A percentile compares a stretch with the other conserved stretches of the same genome.
phyloP scores from a whole-genome alignment of 2,329 filamentous ascomycete genomes.

The Pezizomycotina sp. region DNA sequence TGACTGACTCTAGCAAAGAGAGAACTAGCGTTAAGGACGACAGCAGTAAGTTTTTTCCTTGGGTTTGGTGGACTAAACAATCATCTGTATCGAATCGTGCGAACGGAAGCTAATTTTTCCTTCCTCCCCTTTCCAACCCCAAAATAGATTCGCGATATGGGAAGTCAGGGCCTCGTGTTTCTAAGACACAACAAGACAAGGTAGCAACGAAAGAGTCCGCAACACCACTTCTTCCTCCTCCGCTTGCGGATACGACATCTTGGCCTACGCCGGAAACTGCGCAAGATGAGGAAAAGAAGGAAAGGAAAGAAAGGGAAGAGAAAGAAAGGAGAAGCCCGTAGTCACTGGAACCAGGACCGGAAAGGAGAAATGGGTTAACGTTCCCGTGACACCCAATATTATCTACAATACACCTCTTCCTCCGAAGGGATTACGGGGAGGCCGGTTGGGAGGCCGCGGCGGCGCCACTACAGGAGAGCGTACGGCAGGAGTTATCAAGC shows the following conservation, averaged over 20 bases:
- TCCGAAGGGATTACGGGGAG: slow-evolving; percentile 30
- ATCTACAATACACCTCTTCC: slow-evolving; percentile 73
- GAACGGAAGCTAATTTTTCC: no score
- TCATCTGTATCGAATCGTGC: no score
- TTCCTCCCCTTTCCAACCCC: no score
- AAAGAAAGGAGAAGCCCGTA: slow-evolving; percentile 46
- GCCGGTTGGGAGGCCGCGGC: slow-evolving; percentile 40
- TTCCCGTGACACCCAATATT: slow-evolving; percentile 69
- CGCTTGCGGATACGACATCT: slow-evolving; percentile 57
- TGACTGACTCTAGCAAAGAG: no score
- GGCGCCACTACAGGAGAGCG: slow-evolving; percentile 39
- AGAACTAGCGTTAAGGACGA: no score
- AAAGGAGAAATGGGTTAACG: slow-evolving; percentile 72
- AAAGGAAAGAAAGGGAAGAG: slow-evolving; percentile 46
- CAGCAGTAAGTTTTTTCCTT: no score
- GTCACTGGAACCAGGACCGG: slow-evolving; percentile 38
- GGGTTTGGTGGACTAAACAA: no score
- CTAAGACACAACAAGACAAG: slow-evolving; percentile 20
- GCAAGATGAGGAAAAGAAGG: slow-evolving; percentile 60
- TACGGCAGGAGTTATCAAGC: not conserved
- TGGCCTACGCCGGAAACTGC: slow-evolving; percentile 86
- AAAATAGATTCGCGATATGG: no score
- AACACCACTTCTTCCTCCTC: slow-evolving; percentile 37
- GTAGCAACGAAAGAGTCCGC: slow-evolving; percentile 25
- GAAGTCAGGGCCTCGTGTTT: no score